Evolutionary conservation across 208 protist genomes (phyloP).

Genomic region (Leishmania turanica): DNA sequence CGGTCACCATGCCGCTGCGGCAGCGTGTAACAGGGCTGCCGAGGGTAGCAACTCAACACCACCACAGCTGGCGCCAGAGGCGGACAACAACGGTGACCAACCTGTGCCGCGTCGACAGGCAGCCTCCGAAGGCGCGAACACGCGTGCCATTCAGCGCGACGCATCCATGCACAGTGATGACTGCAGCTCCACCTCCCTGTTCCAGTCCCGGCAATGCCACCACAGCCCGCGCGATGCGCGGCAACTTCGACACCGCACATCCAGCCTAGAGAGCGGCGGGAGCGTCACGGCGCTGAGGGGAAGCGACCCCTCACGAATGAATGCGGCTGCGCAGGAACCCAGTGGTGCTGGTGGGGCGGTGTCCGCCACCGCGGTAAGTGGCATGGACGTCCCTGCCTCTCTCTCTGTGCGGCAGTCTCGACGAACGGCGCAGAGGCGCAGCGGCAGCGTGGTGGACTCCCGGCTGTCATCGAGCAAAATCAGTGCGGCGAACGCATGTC

Average conservation of each 20-base stretch:
- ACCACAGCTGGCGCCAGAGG: not conserved
- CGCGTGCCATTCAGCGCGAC: not conserved
- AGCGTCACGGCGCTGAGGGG: not conserved
- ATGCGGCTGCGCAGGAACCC: not conserved
- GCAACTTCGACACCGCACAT: not conserved
- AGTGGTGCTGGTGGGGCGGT: not conserved
- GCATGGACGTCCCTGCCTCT: not conserved
- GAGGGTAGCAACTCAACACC: not conserved
- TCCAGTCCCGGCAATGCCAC: too few species aligned
- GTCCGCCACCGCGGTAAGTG: too few species aligned
- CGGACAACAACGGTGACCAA: too few species aligned
- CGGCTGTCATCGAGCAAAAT: not conserved
- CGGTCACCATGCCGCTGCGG: not conserved
- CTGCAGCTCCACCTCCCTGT: not conserved
- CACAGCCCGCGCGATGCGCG: not conserved
- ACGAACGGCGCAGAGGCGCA: not conserved
- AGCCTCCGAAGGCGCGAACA: not conserved
- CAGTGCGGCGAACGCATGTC: not conserved
- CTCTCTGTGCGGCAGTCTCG: not conserved
- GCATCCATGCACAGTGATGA: not conserved
- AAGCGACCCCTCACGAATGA: not conserved
- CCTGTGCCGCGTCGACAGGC: not conserved
- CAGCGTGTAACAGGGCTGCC: not conserved
- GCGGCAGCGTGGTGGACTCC: too few species aligned
- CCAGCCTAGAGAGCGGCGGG: not conserved